These are phyloP conservation scores for Rusavskia elegans DNA, from an alignment of 495 filamentous ascomycete species.

Conservation along the genomic window DNA sequence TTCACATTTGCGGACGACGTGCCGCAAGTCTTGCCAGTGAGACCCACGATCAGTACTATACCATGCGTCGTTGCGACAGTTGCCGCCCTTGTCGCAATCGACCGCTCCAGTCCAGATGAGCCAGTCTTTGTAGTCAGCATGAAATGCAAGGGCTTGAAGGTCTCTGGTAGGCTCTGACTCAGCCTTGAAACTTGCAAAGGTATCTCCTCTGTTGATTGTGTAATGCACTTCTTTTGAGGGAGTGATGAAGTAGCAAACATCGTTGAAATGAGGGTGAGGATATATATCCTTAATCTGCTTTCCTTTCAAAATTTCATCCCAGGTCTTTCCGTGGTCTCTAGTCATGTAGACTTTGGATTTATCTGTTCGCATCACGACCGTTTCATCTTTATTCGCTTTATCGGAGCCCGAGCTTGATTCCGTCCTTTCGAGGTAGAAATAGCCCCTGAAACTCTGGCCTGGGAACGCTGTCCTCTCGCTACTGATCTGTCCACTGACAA, in stretches of 20 bases:
- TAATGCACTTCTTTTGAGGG: constrained; percentile 51
- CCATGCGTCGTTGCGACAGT: constrained; percentile 57
- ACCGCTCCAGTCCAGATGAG: constrained; percentile 73
- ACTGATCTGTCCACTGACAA: constrained; percentile 43
- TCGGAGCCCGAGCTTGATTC: constrained; percentile 33
- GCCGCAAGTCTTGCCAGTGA: constrained; percentile 51
- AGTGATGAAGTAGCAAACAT: constrained; percentile 75
- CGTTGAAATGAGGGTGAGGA: constrained; percentile 62
- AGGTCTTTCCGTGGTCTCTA: constrained; percentile 74
- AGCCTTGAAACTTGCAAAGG: constrained; percentile 50
- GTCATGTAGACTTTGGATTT: constrained; percentile 50
- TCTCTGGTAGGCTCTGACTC: constrained; percentile 29
- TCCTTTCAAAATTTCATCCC: constrained; percentile 47
- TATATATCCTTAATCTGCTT: constrained; percentile 51
- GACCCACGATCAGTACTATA: constrained; percentile 59
- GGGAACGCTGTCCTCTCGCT: constrained; percentile 40
- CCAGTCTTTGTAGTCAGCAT: constrained; percentile 68
- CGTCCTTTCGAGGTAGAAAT: constrained; percentile 74
- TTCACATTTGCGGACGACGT: constrained; percentile 59
- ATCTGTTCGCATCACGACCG: constrained; percentile 62
- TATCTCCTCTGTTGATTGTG: constrained; percentile 56
- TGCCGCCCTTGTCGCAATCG: constrained; percentile 29
- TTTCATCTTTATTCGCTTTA: constrained; percentile 44
- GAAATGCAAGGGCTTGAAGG: constrained; percentile 50
- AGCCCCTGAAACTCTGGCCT: constrained; percentile 36